Percentiles rank a stretch among this genome's conserved stretches.
phyloP scores from a whole-genome alignment of 441 rosid species.

The Flueggea neowawraea region DNA sequence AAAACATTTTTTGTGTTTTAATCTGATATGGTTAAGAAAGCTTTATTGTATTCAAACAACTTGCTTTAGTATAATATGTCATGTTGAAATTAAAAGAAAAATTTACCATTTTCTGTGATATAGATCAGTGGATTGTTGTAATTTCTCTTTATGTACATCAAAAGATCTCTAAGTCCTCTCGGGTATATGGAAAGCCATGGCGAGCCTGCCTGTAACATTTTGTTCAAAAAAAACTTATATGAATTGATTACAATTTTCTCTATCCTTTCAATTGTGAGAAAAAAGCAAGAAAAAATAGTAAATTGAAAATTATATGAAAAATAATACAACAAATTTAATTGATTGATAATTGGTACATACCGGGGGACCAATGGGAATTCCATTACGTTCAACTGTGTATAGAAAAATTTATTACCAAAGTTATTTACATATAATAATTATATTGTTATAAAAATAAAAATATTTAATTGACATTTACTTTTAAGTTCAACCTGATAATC shows the following conservation, averaged over 20 bases:
- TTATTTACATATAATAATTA: neutral
- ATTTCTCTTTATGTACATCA: slow-evolving; percentile 34
- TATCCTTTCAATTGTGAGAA: too few relatives aligned
- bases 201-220: slow-evolving; percentile 30
- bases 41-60: too few relatives aligned
- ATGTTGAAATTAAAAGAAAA: neutral
- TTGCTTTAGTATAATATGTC: too few relatives aligned
- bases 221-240: too few relatives aligned
- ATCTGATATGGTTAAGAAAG: too few relatives aligned
- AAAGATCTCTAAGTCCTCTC: slow-evolving; percentile 34
- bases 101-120: slow-evolving; percentile 56
- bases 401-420: too few relatives aligned
- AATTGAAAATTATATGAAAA: too few relatives aligned
- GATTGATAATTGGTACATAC: neutral
- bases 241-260: too few relatives aligned
- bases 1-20: too few relatives aligned
- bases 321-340: too few relatives aligned
- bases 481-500: slow-evolving; percentile 22
- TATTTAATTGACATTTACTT: slow-evolving; percentile 12
- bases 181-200: slow-evolving; percentile 43
- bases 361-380: slow-evolving; percentile 30
- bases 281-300: too few relatives aligned
- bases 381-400: slow-evolving; percentile 28
- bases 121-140: slow-evolving; percentile 43
- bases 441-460: too few relatives aligned